Evolutionary conservation across 805 yeast genomes (phyloP), one percentile per base, ranked within the genome.

Genomic region (Pichia manshurica): DNA sequence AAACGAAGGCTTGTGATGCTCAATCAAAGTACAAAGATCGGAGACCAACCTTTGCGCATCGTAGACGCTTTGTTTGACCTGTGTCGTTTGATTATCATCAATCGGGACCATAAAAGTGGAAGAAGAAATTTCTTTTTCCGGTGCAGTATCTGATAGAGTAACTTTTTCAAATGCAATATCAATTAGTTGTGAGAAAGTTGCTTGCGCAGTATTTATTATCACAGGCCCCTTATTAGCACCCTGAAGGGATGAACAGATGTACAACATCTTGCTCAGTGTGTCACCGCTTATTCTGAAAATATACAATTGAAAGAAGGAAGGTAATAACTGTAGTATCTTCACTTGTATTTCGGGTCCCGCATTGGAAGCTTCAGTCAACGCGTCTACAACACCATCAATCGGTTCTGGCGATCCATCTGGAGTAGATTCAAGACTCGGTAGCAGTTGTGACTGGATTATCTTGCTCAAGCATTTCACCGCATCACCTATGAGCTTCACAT

Each of bases 141-240:
- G 48, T 1, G 35, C 48, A 17, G 61, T 56, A 48, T 70, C 75
- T 38, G 75, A 78, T 8, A 20, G n/a, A 4, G 65, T 69, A 16
- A 79, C 73, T 59, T 79, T 74, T 47, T 91, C 98, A 63, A 84
- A 91, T 0, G 89, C 76, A 28, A 84, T 78, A 33, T 84, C 79
- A 39, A 89, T 74, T 38, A 93, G 67, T 62, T 93, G 98, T 53
- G 89, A 95, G 40, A 89, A 74, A 3, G 98, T 88, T 2, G 98
- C 99, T 43, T 87, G 81, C 0, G 98, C 96, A 0, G 98, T 87
- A 57, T 89, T 90, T 13, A 79, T 74, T 5, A 93, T 96, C 56
- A 87, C 86, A 0, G 84, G 78, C 5, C 82, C 75, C 56, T 85
- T 84, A 51, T 79, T 84, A 13, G 80, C 74, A 13, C 79, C 68